Percentiles rank a stretch among this genome's conserved stretches.
phyloP scores from a whole-genome alignment of 345 rosid genomes.

The Gossypium arboreum region DNA sequence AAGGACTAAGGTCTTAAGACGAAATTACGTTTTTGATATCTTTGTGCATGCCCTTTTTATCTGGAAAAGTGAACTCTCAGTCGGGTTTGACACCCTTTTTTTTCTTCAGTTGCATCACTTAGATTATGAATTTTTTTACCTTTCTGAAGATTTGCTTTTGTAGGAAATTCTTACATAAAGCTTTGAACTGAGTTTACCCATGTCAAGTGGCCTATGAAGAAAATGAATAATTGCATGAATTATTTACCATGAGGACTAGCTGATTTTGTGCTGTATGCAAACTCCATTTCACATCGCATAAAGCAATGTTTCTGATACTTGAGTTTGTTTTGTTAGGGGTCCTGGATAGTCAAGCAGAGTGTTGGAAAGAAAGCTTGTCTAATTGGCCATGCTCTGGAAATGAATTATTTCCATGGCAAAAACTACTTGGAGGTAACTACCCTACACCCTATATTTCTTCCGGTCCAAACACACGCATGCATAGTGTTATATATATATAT shows the following conservation, averaged over 20 bases:
- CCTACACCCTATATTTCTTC: too few relatives aligned
- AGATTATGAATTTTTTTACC: conserved; percentile 4
- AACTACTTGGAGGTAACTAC: conserved; percentile 82
- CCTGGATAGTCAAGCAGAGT: conserved; percentile 97
- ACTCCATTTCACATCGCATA: neutral
- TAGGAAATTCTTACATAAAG: neutral
- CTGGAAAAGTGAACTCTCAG: neutral
- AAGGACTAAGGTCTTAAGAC: neutral
- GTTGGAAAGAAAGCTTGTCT: conserved; percentile 96
- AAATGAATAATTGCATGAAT: neutral
- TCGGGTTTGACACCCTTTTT: neutral
- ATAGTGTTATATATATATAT: neutral
- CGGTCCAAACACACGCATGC: too few relatives aligned
- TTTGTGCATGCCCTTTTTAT: neutral
- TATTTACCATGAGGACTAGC: neutral
- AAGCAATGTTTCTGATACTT: neutral
- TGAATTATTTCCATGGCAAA: conserved; percentile 79
- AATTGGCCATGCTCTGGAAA: conserved; percentile 88
- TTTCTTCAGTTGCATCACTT: neutral
- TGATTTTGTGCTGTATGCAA: neutral
- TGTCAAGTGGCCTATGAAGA: neutral
- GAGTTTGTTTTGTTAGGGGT: conserved; percentile 53
- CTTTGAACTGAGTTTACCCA: neutral
- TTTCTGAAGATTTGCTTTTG: neutral
- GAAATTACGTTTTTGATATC: neutral